These are phyloP conservation scores for Neurospora intermedia DNA, from an alignment of 495 filamentous ascomycete genomes.

Conservation along the genomic window DNA sequence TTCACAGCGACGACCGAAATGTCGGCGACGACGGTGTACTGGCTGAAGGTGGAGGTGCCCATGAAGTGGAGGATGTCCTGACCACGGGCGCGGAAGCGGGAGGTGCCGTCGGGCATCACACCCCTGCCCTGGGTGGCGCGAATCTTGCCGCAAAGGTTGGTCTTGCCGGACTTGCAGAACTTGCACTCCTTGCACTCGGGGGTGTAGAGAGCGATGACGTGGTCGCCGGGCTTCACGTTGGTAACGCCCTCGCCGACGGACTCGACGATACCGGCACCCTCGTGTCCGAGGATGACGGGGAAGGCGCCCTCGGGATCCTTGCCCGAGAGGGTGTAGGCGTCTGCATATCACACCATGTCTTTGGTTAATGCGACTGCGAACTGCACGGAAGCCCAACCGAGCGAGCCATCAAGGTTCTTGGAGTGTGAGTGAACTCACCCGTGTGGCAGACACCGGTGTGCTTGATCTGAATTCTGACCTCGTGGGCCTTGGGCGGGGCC, in stretches of 20 bases:
- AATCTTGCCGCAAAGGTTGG: conserved; percentile 99
- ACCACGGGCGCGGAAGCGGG: conserved; percentile 87
- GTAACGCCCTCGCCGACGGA: conserved; percentile 94
- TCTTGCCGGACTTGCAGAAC: conserved; percentile 99
- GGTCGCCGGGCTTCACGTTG: conserved; percentile 81
- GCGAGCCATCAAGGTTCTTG: conserved; percentile 4
- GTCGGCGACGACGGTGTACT: conserved; percentile 97
- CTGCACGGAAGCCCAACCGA: not conserved
- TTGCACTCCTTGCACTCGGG: conserved; percentile 97
- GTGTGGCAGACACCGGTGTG: conserved; percentile 99
- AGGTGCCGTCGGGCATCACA: conserved; percentile 96
- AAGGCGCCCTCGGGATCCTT: conserved; percentile 98
- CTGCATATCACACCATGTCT: conserved; percentile 28
- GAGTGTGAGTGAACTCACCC: conserved; percentile 40
- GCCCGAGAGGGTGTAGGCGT: conserved; percentile 96
- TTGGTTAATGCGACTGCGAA: not conserved
- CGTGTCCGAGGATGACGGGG: conserved; percentile 90
- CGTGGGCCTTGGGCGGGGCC: conserved; percentile 78
- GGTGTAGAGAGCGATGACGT: conserved; percentile 94
- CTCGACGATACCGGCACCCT: conserved; percentile 95
- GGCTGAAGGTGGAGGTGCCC: conserved; percentile 96
- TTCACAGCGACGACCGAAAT: conserved; percentile 96
- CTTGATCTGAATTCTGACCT: conserved; percentile 91
- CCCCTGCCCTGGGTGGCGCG: conserved; percentile 90
- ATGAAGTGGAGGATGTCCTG: conserved; percentile 96